These are phyloP conservation scores for Saccharomycopsis crataegensis DNA, from an alignment of 1,139 yeast genomes.

Conservation along the genomic window DNA sequence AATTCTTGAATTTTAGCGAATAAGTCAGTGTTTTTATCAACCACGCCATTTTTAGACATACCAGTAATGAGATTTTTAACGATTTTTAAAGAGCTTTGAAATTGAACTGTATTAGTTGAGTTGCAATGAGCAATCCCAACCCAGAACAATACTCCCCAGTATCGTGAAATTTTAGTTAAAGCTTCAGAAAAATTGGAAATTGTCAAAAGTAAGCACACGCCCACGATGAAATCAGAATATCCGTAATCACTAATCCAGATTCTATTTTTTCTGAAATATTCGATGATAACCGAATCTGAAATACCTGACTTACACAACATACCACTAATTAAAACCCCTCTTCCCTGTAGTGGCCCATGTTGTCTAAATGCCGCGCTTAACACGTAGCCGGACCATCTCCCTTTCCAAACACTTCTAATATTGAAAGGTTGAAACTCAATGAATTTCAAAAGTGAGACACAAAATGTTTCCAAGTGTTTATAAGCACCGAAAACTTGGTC, in stretches of 20 bases:
- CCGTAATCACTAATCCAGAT: slow-evolving; percentile 4
- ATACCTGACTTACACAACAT: slow-evolving; percentile 59
- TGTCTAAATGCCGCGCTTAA: slow-evolving; percentile 57
- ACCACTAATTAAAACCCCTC: slow-evolving; percentile 70
- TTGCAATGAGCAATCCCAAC: slow-evolving; percentile 37
- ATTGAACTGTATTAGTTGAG: slow-evolving; percentile 27
- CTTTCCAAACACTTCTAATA: slow-evolving; percentile 53
- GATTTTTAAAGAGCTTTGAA: slow-evolving; percentile 36
- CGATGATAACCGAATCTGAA: slow-evolving; percentile 50
- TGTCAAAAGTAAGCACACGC: slow-evolving; percentile 34
- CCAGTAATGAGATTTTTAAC: slow-evolving; percentile 29
- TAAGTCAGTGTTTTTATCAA: slow-evolving; percentile 21
- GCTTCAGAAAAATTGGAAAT: slow-evolving; percentile 61
- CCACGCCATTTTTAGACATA: slow-evolving; percentile 26
- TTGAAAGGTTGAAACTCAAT: slow-evolving; percentile 44
- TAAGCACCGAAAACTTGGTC: slow-evolving; percentile 45
- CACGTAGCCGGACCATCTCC: slow-evolving; percentile 64
- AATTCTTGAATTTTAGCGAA: slow-evolving; percentile 35
- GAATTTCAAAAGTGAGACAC: slow-evolving; percentile 53
- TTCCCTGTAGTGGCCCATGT: slow-evolving; percentile 57
- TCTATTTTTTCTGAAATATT: slow-evolving; percentile 26
- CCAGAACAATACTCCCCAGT: slow-evolving; percentile 63
- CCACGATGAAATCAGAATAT: slow-evolving; percentile 7
- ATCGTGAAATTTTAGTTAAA: slow-evolving; percentile 43
- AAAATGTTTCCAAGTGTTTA: slow-evolving; percentile 53